Evolutionary conservation across 345 rosid species (phyloP).

Genomic region (rapeseed (Brassica napus)): DNA sequence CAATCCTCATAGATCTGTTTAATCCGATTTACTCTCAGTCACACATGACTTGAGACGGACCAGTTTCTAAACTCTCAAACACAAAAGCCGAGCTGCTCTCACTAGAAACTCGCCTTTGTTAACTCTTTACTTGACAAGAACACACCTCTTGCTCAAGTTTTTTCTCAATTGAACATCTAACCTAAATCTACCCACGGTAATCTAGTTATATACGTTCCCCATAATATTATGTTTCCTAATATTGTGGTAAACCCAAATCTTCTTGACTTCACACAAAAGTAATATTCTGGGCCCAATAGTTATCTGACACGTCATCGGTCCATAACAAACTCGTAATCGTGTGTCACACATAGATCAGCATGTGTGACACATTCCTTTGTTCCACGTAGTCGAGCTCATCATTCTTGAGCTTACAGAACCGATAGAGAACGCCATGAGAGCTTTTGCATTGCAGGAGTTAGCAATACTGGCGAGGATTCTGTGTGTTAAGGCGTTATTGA

Average conservation of each 20-base stretch:
- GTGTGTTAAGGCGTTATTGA: constrained; percentile 52
- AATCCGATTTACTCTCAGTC: background rate
- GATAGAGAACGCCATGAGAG: constrained; percentile 75
- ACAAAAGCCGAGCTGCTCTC: no score
- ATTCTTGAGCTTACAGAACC: constrained; percentile 31
- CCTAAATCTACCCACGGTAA: background rate
- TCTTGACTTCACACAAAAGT: no score
- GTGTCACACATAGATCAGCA: background rate
- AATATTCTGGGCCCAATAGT: no score
- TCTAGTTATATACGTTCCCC: background rate
- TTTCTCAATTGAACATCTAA: background rate
- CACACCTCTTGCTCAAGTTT: background rate
- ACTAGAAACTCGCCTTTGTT: background rate
- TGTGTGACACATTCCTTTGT: background rate
- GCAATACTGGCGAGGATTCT: constrained; percentile 52
- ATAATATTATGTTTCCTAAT: background rate
- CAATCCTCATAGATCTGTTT: background rate
- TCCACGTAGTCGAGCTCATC: background rate
- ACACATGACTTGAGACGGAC: background rate
- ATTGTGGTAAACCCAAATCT: no score
- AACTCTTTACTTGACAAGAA: background rate
- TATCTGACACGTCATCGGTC: background rate
- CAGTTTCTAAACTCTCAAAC: background rate
- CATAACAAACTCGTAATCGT: background rate
- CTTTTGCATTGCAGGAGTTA: constrained; percentile 38